Base-by-base conservation (phyloP, 441 rosid genomes). In the Isatis lusitanica region DNA sequence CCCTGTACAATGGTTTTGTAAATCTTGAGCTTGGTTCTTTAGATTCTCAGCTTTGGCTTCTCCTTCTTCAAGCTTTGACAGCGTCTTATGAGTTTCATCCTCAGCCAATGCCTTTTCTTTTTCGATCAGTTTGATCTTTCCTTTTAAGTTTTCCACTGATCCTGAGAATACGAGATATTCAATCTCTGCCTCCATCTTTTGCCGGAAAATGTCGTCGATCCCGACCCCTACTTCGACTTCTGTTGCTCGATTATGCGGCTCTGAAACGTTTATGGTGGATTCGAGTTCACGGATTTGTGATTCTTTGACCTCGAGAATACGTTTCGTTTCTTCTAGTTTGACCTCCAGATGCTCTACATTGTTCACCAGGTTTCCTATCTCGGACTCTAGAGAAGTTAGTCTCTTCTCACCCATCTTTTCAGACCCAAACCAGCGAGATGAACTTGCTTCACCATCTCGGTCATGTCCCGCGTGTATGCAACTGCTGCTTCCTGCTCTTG, bases 131-230 rank as follows among this genome's bases (percentile, higher is more conserved):
- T 61, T 70, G 63, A 71, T 56, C 47, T 52, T 73, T 72, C 76
- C 74, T 3, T 73, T 87, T 74, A 86, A 52, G 71, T 78, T 79
- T 63, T 70, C 77, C 47, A 86, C 61, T 30, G 88, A 74, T 61
- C 75, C 80, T 18, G 71, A 68, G 44, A 87, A 76, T 60, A 84
- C 73, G 35, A 91, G 70, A 81, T 81, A 78, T 74, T 87, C 88
- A 5, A 93, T 66, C 83, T 93, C 97, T 52, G 88, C 90, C 79
- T 89, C 91, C 4, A 92, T 79, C 87, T 88, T 92, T 76, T 86
- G 90, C 85, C 61, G 81, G 81, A 89, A 89, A 30, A 88, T 80
- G 48, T 78, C 81, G 74, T 90, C 97, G 7, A 88, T 62, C 58
- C 84, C 84, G 0, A 88, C 62, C 61, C 82, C 84, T 0, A 88